Evolutionary conservation across 805 yeast genomes (phyloP).

Genomic region (Candida montana): DNA sequence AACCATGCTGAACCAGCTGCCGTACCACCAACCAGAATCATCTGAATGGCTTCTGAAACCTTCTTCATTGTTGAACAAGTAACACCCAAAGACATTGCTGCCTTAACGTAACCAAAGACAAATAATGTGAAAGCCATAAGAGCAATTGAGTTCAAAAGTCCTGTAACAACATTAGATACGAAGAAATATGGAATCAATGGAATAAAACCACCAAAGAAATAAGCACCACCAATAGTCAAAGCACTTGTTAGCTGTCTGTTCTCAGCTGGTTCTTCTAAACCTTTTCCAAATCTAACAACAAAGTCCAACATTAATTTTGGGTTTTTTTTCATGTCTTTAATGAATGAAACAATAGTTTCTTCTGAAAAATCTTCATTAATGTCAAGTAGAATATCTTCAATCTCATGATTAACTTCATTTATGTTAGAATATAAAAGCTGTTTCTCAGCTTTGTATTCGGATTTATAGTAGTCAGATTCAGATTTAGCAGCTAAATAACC

Average conservation of each 20-base stretch:
- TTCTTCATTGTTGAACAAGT: conserved; percentile 59
- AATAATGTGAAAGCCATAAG: conserved; percentile 85
- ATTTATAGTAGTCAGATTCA: conserved; percentile 69
- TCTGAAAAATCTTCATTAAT: conserved; percentile 55
- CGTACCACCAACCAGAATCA: conserved; percentile 92
- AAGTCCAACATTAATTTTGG: conserved; percentile 82
- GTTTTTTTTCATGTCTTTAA: conserved; percentile 69
- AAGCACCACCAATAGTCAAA: conserved; percentile 81
- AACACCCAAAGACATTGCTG: conserved; percentile 77
- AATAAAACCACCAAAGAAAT: conserved; percentile 87
- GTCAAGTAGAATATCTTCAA: conserved; percentile 74
- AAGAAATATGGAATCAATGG: conserved; percentile 92
- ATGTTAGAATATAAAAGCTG: conserved; percentile 59
- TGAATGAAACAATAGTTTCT: conserved; percentile 65
- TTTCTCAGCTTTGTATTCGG: conserved; percentile 69
- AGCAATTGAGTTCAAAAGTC: conserved; percentile 66
- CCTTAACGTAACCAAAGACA: conserved; percentile 80
- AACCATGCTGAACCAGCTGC: conserved; percentile 98
- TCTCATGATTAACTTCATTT: conserved; percentile 64
- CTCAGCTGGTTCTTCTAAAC: conserved; percentile 93
- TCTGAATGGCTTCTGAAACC: conserved; percentile 76
- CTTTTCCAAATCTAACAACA: conserved; percentile 81
- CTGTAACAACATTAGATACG: conserved; percentile 66
- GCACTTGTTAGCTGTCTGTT: conserved; percentile 87
- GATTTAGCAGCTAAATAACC: conserved; percentile 93